Percentiles rank a stretch among this genome's conserved stretches.
Conservation (phyloP, 192 early-diverging fungal species). For the Coemansia sp. region DNA sequence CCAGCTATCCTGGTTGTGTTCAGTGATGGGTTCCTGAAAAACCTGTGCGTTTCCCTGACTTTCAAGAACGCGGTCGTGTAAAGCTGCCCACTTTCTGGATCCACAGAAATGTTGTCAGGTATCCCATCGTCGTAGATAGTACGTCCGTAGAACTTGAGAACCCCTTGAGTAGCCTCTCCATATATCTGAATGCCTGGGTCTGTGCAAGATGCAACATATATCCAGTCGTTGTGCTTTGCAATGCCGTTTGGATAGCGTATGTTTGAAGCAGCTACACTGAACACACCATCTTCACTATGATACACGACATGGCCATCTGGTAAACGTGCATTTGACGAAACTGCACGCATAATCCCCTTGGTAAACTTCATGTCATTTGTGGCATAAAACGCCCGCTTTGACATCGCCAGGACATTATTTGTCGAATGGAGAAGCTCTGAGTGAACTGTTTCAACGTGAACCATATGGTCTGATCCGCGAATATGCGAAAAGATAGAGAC, state of each 20-base stretch:
- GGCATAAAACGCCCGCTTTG: conserved; percentile 59
- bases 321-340: conserved; percentile 24
- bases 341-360: conserved; percentile 20
- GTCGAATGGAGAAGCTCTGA: conserved; percentile 58
- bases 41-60: conserved; percentile 24
- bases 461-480: conserved; percentile 39
- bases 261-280: conserved; percentile 25
- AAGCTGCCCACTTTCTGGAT: conserved; percentile 39
- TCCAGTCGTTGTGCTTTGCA: conserved; percentile 27
- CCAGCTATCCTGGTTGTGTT: conserved; percentile 34
- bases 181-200: conserved; percentile 45
- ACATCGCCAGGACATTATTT: conserved; percentile 59
- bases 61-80: conserved; percentile 43
- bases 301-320: conserved; percentile 35
- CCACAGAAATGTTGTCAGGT: conserved; percentile 44
- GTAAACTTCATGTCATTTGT: conserved; percentile 58
- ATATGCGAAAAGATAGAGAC: conserved; percentile 54
- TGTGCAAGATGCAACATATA: conserved; percentile 44
- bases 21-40: conserved; percentile 29
- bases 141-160: conserved; percentile 23
- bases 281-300: conserved; percentile 27
- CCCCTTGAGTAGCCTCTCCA: conserved; percentile 1
- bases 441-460: conserved; percentile 57
- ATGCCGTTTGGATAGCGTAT: conserved; percentile 53
- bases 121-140: conserved; percentile 21